Evolutionary conservation across 1,139 yeast genomes (phyloP).

Genomic region (Debaryomyces robertsiae): DNA sequence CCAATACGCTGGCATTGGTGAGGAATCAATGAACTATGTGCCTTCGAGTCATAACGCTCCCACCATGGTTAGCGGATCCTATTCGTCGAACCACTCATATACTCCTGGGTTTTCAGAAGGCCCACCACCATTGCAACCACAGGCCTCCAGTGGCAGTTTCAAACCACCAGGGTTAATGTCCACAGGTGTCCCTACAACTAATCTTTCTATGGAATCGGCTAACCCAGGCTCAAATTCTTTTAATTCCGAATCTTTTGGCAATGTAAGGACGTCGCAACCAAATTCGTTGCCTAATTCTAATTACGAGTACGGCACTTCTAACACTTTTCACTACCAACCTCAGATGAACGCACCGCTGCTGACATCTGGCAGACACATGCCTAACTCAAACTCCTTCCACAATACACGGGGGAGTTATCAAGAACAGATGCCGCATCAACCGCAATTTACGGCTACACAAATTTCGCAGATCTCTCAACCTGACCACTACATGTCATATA

Average conservation of each 20-base stretch:
- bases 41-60: slow-evolving; percentile 59
- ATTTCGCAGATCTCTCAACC: slow-evolving; percentile 21
- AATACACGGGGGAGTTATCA: not conserved
- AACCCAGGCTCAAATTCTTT: slow-evolving; percentile 22
- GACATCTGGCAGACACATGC: not conserved
- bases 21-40: slow-evolving; percentile 39
- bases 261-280: slow-evolving; percentile 2
- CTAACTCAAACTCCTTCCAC: not conserved
- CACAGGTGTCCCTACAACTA: slow-evolving; percentile 52
- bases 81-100: slow-evolving; percentile 45
- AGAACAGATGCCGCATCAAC: not conserved
- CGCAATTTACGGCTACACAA: not conserved
- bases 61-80: slow-evolving; percentile 52
- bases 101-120: slow-evolving; percentile 29
- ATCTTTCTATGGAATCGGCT: slow-evolving; percentile 48
- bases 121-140: slow-evolving; percentile 8
- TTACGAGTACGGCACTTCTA: slow-evolving; percentile 3
- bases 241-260: slow-evolving; percentile 10
- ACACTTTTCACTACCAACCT: slow-evolving; percentile 5
- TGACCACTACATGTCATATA: slow-evolving; percentile 50
- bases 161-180: slow-evolving; percentile 26
- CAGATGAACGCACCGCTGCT: not conserved
- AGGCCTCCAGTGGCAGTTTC: slow-evolving; percentile 17
- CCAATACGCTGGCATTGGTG: slow-evolving; percentile 12
- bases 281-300: slow-evolving; percentile 3